Conservation (phyloP, 2,329 filamentous ascomycete genomes). For the Neurospora sp. region DNA sequence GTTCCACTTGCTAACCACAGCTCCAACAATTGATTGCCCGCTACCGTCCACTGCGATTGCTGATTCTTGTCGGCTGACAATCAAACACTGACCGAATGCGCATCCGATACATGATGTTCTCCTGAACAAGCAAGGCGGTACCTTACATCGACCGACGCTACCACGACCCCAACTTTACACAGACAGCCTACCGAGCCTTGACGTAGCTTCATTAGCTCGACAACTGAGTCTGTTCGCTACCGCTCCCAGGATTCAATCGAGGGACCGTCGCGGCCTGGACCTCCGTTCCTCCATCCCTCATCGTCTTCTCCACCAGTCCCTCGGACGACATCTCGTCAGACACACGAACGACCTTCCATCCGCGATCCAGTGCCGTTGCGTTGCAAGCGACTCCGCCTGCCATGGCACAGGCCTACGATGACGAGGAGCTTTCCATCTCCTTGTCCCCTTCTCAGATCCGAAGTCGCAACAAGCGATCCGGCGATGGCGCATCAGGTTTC, state of each 20-base stretch:
- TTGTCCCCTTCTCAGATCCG: conserved; percentile 56
- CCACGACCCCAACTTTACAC: neutral
- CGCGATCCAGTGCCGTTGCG: neutral
- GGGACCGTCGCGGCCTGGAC: neutral
- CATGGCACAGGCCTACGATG: conserved; percentile 38
- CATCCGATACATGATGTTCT: neutral
- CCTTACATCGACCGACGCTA: neutral
- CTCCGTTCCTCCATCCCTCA: neutral
- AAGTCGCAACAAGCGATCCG: conserved; percentile 30
- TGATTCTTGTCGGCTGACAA: neutral
- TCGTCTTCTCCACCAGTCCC: neutral
- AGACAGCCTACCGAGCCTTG: neutral
- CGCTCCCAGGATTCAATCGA: neutral
- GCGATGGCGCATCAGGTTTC: conserved; percentile 14
- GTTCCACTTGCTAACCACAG: neutral
- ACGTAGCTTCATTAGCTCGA: neutral
- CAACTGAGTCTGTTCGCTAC: neutral
- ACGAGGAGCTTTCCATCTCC: conserved; percentile 75
- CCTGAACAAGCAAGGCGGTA: neutral
- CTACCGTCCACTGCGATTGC: neutral
- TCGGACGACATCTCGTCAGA: conserved; percentile 5
- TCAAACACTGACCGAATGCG: neutral
- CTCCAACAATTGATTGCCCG: neutral
- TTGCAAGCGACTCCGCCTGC: neutral
- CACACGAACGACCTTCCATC: neutral